Base-by-base conservation (phyloP, 768 basidiomycete genomes). In the Rhodotorula diobovata region DNA sequence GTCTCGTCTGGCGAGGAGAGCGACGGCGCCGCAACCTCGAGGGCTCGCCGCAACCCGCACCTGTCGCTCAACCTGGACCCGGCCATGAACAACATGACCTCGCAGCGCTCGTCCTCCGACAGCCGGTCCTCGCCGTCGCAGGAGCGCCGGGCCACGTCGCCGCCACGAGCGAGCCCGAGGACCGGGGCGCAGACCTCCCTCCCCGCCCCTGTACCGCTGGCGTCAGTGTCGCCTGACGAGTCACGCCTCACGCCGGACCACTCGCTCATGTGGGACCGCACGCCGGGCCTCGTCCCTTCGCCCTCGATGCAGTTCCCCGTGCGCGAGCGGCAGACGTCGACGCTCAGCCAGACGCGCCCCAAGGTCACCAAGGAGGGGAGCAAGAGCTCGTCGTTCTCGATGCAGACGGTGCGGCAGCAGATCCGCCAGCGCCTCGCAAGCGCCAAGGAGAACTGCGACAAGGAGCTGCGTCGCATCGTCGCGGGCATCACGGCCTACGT, bases 391-490 rank as follows among this genome's bases (percentile, higher is more conserved):
- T 51, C 65, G 6, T 78, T 78, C 71, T 77, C 76, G 62, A 76
- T 78, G 76, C 66, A 71, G 34, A 71, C 72, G 37, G 82, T 97
- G 73, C 85, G 90, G 71, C 87, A 92, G 66, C 94, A 97, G 83
- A 91, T 98, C 77, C 91, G 90, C 50, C 87, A 92, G 73, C 88
- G 96, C 68, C 87, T 98, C 81, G 90, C 88, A 83, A 89, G 89
- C 8, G 93, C 95, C 68, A 98, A 99, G 84, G 87, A 90, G 61
- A 90, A 91, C 74, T 99, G 95, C 84, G 93, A 99, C 86, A 90
- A 90, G 84, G 93, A 96, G 81, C 87, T 99, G 16, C 88, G 89
- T 78, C 89, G 92, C 79, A 90, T 97, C 79, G 92, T 94, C 70
- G 89, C 91, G 81, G 91, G 88, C 70, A 93, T 99, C 83, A 95